Conservation (phyloP, 2,329 filamentous ascomycete genomes). For the Ophiostoma populinum region DNA sequence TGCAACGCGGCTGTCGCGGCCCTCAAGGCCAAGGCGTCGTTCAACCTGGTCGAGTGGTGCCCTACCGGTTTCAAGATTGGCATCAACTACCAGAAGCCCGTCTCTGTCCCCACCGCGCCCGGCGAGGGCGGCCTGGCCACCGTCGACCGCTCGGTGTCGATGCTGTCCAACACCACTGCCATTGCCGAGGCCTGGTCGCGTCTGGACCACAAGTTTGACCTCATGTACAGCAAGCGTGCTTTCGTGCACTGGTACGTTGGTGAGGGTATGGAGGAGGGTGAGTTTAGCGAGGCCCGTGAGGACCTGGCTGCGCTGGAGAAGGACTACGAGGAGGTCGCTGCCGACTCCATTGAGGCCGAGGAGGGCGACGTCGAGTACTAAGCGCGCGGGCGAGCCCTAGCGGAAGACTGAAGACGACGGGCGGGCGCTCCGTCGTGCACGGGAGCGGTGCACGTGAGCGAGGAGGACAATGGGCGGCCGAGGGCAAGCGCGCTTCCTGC, state of each 20-base stretch:
- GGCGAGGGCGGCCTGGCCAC: conserved; percentile 41
- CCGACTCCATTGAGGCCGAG: conserved; percentile 48
- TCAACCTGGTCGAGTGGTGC: conserved; percentile 62
- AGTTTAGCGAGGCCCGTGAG: conserved; percentile 76
- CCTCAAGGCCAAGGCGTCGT: conserved; percentile 53
- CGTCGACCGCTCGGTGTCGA: conserved; percentile 45
- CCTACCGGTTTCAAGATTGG: conserved; percentile 61
- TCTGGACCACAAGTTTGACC: conserved; percentile 58
- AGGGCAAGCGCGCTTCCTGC: no score
- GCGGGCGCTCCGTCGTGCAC: no score
- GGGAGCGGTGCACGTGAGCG: no score
- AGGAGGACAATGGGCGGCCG: no score
- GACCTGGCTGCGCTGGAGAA: conserved; percentile 73
- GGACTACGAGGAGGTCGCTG: conserved; percentile 74
- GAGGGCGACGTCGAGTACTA: conserved; percentile 70
- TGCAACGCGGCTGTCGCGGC: conserved; percentile 48
- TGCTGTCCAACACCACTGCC: conserved; percentile 61
- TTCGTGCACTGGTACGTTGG: conserved; percentile 71
- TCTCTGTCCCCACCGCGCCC: conserved; percentile 34
- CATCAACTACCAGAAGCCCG: conserved; percentile 57
- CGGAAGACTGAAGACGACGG: no score
- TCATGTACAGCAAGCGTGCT: conserved; percentile 64
- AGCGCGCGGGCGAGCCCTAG: no score
- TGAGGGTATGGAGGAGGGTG: conserved; percentile 84
- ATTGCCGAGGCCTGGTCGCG: conserved; percentile 59